Percentiles rank a stretch among this genome's conserved stretches.
These are phyloP conservation scores for Huntiella savannae DNA, from an alignment of 2,329 filamentous ascomycete genomes.

Conservation along the genomic window DNA sequence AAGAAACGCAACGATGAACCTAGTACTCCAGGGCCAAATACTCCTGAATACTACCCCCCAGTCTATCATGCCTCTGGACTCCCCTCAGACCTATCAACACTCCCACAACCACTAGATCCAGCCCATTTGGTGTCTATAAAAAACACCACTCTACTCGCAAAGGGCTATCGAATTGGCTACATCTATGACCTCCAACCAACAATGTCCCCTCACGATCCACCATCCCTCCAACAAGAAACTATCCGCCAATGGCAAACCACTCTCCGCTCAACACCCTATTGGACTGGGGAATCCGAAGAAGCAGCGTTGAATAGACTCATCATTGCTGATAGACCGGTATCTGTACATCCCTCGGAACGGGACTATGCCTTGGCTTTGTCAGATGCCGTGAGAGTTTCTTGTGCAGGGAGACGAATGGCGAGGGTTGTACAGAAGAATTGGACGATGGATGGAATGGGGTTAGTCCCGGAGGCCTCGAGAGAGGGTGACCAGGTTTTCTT, in stretches of 20 bases:
- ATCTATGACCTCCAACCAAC: constrained; percentile 12
- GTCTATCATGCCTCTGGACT: constrained; percentile 12
- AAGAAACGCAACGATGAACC: constrained; percentile 6
- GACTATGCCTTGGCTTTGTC: too few species aligned
- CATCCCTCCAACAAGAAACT: constrained; percentile 1
- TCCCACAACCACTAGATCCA: not conserved
- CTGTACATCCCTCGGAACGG: too few species aligned
- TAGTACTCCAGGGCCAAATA: too few species aligned
- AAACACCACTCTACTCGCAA: constrained; percentile 10
- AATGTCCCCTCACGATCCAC: constrained; percentile 8
- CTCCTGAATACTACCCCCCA: not conserved
- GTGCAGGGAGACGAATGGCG: constrained; percentile 11
- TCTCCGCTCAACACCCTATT: constrained; percentile 8
- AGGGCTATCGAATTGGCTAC: constrained; percentile 13
- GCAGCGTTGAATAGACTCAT: constrained; percentile 9
- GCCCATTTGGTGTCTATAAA: constrained; percentile 7
- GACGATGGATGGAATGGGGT: constrained; percentile 11
- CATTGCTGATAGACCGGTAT: too few species aligned
- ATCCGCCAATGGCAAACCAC: constrained; percentile 8
- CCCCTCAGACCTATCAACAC: constrained; percentile 6
- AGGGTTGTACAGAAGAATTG: constrained; percentile 12
- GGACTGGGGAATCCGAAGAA: constrained; percentile 12
- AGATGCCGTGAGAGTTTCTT: constrained; percentile 11
- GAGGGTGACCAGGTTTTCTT: constrained; percentile 14
- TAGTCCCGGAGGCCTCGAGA: constrained; percentile 10